A percentile compares a stretch with the other conserved stretches of the same genome.
Evolutionary conservation across 257 asterid species (phyloP).

Genomic region (Echium plantagineum): DNA sequence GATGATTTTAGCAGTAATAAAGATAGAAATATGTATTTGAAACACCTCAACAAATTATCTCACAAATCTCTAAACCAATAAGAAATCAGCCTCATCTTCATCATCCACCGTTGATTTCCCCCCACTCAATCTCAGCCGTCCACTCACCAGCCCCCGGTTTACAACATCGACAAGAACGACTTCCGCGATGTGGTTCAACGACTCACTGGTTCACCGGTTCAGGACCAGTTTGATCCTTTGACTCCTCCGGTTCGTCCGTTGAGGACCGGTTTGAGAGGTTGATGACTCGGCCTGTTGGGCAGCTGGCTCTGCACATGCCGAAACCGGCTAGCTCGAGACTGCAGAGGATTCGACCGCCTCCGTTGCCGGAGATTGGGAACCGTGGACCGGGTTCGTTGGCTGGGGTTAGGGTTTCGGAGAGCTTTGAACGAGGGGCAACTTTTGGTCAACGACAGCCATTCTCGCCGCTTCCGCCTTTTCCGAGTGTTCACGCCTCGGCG

Average conservation of each 20-base stretch:
- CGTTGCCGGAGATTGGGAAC: conserved; percentile 40
- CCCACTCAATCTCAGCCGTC: conserved; percentile 14
- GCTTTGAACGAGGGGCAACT: too few species aligned
- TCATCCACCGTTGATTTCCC: not conserved
- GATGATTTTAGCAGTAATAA: too few species aligned
- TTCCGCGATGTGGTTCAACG: conserved; percentile 84
- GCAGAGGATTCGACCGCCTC: conserved; percentile 89
- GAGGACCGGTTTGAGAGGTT: conserved; percentile 32
- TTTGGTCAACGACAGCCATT: conserved; percentile 31
- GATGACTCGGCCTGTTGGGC: conserved; percentile 27
- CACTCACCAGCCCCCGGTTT: conserved; percentile 69
- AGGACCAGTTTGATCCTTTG: conserved; percentile 24
- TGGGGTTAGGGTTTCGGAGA: too few species aligned
- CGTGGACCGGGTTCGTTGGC: conserved; percentile 30
- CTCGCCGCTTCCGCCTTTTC: conserved; percentile 54
- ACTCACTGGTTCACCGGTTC: conserved; percentile 81
- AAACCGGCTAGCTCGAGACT: conserved; percentile 62
- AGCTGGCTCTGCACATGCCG: too few species aligned
- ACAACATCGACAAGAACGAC: conserved; percentile 72
- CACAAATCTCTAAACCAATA: conserved; percentile 29
- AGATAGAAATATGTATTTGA: conserved; percentile 17
- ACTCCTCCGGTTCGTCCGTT: not conserved
- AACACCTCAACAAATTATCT: conserved; percentile 26
- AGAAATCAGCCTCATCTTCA: conserved; percentile 6
- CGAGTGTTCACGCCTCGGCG: conserved; percentile 41